Base-by-base conservation (phyloP, 1,284 basidiomycete genomes). In the Ustanciosporium gigantosporum region DNA sequence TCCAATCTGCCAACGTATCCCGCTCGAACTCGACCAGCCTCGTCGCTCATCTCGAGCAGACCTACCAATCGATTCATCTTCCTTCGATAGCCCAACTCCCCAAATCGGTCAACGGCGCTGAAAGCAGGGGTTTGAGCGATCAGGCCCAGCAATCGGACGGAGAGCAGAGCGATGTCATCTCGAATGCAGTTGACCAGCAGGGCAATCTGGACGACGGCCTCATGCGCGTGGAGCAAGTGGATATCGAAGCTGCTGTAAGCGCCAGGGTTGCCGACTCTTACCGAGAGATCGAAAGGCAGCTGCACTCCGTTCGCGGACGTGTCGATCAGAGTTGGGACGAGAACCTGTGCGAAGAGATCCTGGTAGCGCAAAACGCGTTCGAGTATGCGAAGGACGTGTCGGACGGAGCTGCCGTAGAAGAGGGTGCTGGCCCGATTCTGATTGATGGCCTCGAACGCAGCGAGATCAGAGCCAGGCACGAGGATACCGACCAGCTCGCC, bases 291-390 rank as follows among this genome's bases (percentile, higher is more conserved):
- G 19, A 66, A 65, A 15, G 44, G 57, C 24, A 58, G 48, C 20
- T 51, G 46, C 2, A 55, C 49, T 20, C 66, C 66, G 25, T 36
- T 46, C 31, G 51, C 41, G 15, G 25, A 40, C 8, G 64, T 52
- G 40, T 91, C 87, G 7, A 84, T 80, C 5, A 94, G 83, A 4
- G 88, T 80, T 3, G 92, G 90, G 11, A 95, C 81, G 36, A 96
- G 84, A 15, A 93, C 86, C 52, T 96, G 91, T 36, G 92, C 82
- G 81, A 94, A 97, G 41, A 90, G 83, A 42, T 89, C 86, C 76
- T 97, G 92, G 24, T 92, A 83, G 47, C 90, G 88, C 45, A 96
- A 81, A 0, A 90, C 84, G 2, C 91, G 85, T 61, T 87, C 84
- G 22, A 91, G 82, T 64, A 95, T 91, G 52, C 91, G 83, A 34